Evolutionary conservation across 805 yeast species (phyloP), one percentile per base, ranked within the genome.

Genomic region (Wickerhamia fluorescens): DNA sequence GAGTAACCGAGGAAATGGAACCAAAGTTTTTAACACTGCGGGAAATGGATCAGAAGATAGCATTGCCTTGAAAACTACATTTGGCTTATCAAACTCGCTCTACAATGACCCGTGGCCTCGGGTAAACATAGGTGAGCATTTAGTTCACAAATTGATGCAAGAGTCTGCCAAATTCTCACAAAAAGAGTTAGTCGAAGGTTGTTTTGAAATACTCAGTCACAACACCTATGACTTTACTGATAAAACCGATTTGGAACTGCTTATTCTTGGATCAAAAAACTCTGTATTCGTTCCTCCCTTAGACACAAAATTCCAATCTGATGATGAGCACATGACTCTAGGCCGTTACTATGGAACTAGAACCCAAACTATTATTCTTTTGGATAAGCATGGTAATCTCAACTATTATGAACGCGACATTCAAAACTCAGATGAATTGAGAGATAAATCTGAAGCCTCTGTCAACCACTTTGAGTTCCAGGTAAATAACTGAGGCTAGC

Each of bases 301-400:
- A 23, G 49, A 52, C 24, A 49, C 58, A 12, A 36, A 35, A 5
- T 20, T 35, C 16, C 33, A 28, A 9, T 33, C 40, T 4, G 34
- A 25, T 6, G 25, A 16, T 5, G 16, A 13, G 12, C n/a, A 10
- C n/a, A 11, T 7, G 15, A 40, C 45, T 3, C 35, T 63, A 10
- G 85, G 86, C 0, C 52, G 61, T 14, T 75, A 63, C 43, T 88
- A 86, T 47, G 96, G 96, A 1, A 87, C 96, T 0, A 58, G 96
- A 31, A 83, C 95, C 0, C 95, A 87, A 50, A 85, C 94, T 0
- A 70, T 86, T 2, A 64, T 86, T 3, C 42, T 84, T 14, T 64
- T 82, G 7, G 74, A 72, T 44, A 66, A 62, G 34, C 45, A 22
- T 65, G 83, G 43, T 33, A 56, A 20, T 8, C 54, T 81, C 13